Percentiles rank a stretch among this genome's conserved stretches.
Conservation (phyloP, 257 asterid species). For the Capsicum baccatum region DNA sequence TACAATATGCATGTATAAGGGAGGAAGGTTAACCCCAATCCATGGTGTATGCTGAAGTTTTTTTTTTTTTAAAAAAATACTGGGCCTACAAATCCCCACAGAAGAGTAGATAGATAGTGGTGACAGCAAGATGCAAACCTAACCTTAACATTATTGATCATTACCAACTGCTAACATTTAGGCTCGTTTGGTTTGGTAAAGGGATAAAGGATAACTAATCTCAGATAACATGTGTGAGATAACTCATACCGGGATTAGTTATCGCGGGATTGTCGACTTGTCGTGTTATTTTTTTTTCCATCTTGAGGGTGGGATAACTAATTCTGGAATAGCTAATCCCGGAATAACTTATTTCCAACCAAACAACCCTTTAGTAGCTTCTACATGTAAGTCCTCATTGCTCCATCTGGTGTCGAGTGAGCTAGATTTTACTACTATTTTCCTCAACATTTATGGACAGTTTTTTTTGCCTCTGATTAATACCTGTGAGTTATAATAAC, state of each 20-base stretch:
- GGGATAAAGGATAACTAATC: too few species aligned
- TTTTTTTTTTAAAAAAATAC: background rate
- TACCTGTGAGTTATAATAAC: background rate
- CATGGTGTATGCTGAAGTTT: background rate
- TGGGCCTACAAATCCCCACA: constrained; percentile 2
- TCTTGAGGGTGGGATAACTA: too few species aligned
- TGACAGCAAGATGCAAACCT: background rate
- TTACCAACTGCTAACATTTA: background rate
- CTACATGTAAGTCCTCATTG: background rate
- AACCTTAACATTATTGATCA: background rate
- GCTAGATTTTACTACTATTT: background rate
- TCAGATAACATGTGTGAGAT: too few species aligned
- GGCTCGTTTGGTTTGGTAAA: too few species aligned
- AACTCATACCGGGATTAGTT: too few species aligned
- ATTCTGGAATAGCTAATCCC: too few species aligned
- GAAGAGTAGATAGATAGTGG: background rate
- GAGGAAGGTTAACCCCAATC: background rate
- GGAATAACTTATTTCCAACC: too few species aligned
- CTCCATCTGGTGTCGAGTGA: background rate
- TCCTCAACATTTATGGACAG: background rate
- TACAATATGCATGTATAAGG: background rate
- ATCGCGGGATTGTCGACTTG: too few species aligned
- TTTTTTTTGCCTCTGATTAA: too few species aligned
- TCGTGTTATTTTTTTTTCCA: too few species aligned
- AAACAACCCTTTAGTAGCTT: too few species aligned